These are phyloP conservation scores for Boletus huronensis DNA, from an alignment of 768 basidiomycete species.

Conservation along the genomic window DNA sequence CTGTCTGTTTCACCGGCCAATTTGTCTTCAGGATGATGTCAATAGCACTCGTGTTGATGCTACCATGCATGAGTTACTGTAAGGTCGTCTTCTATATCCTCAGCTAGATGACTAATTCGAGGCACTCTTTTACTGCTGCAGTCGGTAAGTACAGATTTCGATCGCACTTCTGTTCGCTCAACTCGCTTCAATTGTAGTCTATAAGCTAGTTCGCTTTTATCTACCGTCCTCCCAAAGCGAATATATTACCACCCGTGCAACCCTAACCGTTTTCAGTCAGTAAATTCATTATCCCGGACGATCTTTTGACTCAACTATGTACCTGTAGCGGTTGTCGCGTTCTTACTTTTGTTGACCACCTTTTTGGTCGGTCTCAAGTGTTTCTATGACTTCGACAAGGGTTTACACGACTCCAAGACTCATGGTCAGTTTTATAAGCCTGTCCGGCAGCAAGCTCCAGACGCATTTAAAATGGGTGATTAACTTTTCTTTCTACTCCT, in stretches of 20 bases:
- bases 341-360: constrained; percentile 68
- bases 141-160: constrained; percentile 24
- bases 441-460: constrained; percentile 25
- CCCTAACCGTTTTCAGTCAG: constrained; percentile 79
- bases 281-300: constrained; percentile 4
- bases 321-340: constrained; percentile 64
- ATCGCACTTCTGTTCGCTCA: background rate
- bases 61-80: constrained; percentile 77
- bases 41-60: constrained; percentile 68
- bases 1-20: constrained; percentile 1
- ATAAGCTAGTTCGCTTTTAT: constrained; percentile 84
- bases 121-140: constrained; percentile 6
- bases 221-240: constrained; percentile 48
- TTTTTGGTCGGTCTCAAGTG: constrained; percentile 77
- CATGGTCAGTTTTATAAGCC: constrained; percentile 56
- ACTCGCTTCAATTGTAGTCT: constrained; percentile 45
- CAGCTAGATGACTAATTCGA: background rate
- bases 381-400: constrained; percentile 78
- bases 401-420: constrained; percentile 69
- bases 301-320: background rate
- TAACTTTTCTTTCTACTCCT: constrained; percentile 20
- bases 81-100: constrained; percentile 30
- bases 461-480: constrained; percentile 35
- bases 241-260: constrained; percentile 73
- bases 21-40: constrained; percentile 55